Conservation (phyloP, 2,329 filamentous ascomycete genomes). For the Talaromyces sp. region DNA sequence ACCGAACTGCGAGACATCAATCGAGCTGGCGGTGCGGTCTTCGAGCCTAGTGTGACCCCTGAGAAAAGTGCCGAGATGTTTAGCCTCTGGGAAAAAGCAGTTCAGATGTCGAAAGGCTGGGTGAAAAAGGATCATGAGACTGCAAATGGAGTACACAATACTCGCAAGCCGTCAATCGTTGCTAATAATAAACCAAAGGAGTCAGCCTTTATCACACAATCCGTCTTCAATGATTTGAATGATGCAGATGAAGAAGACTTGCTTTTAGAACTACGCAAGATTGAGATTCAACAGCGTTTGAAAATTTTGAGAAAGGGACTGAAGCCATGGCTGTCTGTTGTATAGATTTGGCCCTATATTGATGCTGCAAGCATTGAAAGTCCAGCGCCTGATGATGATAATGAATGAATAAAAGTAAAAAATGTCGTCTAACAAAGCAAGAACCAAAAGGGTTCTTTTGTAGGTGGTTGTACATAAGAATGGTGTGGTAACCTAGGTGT, state of each 20-base stretch:
- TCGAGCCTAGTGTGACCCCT: conserved; percentile 59
- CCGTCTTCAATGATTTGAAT: conserved; percentile 29
- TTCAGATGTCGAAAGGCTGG: conserved; percentile 73
- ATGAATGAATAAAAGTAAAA: neutral
- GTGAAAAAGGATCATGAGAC: conserved; percentile 19
- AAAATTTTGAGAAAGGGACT: conserved; percentile 26
- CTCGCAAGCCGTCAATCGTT: conserved; percentile 17
- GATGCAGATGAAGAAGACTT: conserved; percentile 37
- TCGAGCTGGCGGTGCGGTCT: conserved; percentile 64
- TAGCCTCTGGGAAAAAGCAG: conserved; percentile 67
- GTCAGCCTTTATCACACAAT: conserved; percentile 19
- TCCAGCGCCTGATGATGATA: neutral
- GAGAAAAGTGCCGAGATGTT: conserved; percentile 60
- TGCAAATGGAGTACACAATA: conserved; percentile 12
- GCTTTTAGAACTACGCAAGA: conserved; percentile 32
- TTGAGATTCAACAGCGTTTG: conserved; percentile 35
- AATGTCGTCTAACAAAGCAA: neutral
- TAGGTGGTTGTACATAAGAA: neutral
- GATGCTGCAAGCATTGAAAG: neutral
- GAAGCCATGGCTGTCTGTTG: neutral
- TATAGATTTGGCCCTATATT: neutral
- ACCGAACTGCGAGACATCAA: conserved; percentile 72
- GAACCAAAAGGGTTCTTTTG: neutral
- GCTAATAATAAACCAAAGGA: conserved; percentile 22
- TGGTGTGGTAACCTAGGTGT: neutral